Percentiles rank a stretch among this genome's conserved stretches.
phyloP scores from a whole-genome alignment of 192 early-diverging fungal species.

The Paraglomus brasilianum region DNA sequence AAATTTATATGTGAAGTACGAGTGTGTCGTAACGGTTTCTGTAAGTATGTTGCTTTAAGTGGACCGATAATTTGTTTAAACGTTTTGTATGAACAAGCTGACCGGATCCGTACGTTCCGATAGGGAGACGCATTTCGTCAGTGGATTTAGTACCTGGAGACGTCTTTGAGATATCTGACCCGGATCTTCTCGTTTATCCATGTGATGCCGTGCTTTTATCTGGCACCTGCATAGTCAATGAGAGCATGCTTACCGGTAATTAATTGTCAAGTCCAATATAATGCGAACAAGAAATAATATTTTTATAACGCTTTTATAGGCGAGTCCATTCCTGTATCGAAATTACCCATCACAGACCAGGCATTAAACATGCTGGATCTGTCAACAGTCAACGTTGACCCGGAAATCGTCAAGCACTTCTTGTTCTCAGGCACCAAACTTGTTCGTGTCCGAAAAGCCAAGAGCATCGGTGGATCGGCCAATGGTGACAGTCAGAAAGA shows the following conservation, averaged over 20 bases:
- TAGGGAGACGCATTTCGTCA: constrained; percentile 49
- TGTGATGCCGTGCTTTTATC: constrained; percentile 92
- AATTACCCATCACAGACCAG: constrained; percentile 69
- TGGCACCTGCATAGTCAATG: constrained; percentile 97
- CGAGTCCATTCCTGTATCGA: constrained; percentile 93
- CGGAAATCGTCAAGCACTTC: constrained; percentile 80
- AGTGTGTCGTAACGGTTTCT: constrained; percentile 64
- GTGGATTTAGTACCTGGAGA: constrained; percentile 97
- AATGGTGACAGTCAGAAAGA: constrained; percentile 30
- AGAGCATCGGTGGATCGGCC: constrained; percentile 42
- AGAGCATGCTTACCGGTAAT: constrained; percentile 89
- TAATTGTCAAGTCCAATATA: no score
- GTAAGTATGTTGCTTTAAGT: constrained; percentile 38
- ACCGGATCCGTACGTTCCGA: not conserved
- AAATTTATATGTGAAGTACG: constrained; percentile 79
- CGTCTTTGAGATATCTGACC: constrained; percentile 76
- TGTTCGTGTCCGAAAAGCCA: constrained; percentile 68
- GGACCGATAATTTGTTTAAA: not conserved
- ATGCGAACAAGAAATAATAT: not conserved
- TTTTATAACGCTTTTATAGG: constrained; percentile 43
- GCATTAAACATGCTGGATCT: constrained; percentile 67
- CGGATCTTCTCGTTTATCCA: constrained; percentile 67
- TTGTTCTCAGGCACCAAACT: constrained; percentile 93
- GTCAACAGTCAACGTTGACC: constrained; percentile 67
- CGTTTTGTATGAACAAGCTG: not conserved